Evolutionary conservation across 441 rosid genomes (phyloP).

Genomic region (Raphanus hybrid): DNA sequence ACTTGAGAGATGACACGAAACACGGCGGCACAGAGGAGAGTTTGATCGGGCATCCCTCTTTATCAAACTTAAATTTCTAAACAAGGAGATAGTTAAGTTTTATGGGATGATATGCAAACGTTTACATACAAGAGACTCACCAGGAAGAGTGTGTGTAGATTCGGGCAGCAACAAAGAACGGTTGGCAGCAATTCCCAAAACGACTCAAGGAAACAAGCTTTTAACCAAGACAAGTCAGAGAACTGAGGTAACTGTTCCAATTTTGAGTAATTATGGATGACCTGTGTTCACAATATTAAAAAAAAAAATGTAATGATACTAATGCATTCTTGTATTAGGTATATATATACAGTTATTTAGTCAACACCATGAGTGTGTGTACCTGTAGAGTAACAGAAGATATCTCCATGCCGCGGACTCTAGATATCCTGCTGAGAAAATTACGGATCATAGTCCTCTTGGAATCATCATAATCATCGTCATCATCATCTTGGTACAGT

Average conservation of each 20-base stretch:
- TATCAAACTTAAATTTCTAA: background rate
- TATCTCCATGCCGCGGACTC: background rate
- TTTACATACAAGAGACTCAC: background rate
- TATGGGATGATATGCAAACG: background rate
- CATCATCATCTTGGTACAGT: background rate
- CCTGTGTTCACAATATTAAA: background rate
- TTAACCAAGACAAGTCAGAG: conserved; percentile 2
- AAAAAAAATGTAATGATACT: background rate
- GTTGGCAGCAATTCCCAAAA: background rate
- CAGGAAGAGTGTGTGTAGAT: background rate
- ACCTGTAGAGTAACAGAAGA: background rate
- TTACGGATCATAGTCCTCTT: background rate
- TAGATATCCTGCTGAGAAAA: background rate
- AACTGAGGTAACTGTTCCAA: background rate
- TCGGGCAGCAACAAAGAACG: conserved; percentile 7
- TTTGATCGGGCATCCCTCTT: background rate
- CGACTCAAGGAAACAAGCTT: conserved; percentile 5
- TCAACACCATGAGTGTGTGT: background rate
- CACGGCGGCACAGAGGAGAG: background rate
- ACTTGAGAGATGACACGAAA: background rate
- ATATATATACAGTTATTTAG: background rate
- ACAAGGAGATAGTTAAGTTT: background rate
- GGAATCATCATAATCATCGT: background rate
- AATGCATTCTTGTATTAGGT: background rate
- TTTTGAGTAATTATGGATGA: background rate